Evolutionary conservation across 495 filamentous ascomycete species (phyloP), one percentile per base, ranked within the genome.

Genomic region (Venustampulla echinocandica): DNA sequence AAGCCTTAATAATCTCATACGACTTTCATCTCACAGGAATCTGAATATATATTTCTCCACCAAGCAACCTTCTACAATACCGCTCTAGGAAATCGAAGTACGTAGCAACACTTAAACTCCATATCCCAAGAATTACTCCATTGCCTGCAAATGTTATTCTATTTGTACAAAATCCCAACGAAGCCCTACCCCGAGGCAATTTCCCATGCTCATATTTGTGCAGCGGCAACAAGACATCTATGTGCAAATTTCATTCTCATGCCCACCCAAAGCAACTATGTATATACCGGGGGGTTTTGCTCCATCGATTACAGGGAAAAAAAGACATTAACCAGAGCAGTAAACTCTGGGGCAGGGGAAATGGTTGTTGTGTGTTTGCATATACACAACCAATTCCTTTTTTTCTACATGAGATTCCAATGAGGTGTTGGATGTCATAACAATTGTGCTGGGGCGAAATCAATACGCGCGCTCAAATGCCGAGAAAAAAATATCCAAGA

Each of bases 401-500:
- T 10, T 22, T 17, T 4, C 3, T 20, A 40, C 17, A 40, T 20
- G 18, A 21, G 37, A 40, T 40, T n/a, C 7, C 6, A 20, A 17
- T 37, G 22, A 10, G 24, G 17, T 35, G 19, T 3, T 22, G 28
- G 7, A 7, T 30, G 27, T n/a, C n/a, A 7, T 7, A n/a, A n/a
- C n/a, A 30, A 30, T n/a, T n/a, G n/a, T 30, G n/a, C n/a, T 7
- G 7, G 27, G n/a, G 27, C 19, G 18, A 47, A 52, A 52, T 45
- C 44, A 54, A 50, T 50, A 51, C 54, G 55, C 50, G 23, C 55
- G 55, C 55, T 58, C 47, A 58, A 58, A 49, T 58, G 47, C 50
- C 36, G 52, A 30, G 47, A 57, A 17, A 19, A 32, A 28, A 36
- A 30, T 36, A 44, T 28, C 19, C 15, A 24, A 28, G 39, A 39